Evolutionary conservation across 1,139 yeast species (phyloP), one percentile per base, ranked within the genome.

Genomic region (Hemisphaericaspora xylanilytica): DNA sequence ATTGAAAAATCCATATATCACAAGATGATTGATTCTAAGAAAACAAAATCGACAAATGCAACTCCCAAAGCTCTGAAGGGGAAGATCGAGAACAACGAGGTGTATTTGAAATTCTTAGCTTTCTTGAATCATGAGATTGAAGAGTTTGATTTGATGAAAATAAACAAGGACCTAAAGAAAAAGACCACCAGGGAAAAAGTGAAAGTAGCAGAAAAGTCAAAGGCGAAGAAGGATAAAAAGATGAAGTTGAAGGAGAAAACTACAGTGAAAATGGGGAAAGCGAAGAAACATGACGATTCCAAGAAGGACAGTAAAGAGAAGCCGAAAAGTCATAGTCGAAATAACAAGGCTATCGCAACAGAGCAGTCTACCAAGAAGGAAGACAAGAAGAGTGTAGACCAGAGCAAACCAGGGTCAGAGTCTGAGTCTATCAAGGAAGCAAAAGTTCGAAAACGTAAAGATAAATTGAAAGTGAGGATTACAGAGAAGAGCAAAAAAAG

Each of bases 1-100:
- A 44, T 62, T 10, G 61, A 55, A 33, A 53, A 48, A 35, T 51
- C 63, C 1, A 35, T 60, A 7, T 59, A 48, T 37, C 51, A 54
- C 31, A 51, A 53, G 32, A 58, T 61, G 60, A 29, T 37, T 17
- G 50, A 43, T 33, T n/a, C 35, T 11, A 33, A 22, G n/a, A 28
- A 21, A 25, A 18, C 10, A 11, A 25, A 13, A 7, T n/a, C 16
- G 11, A 33, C 36, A 11, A 33, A 33, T 26, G 26, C 36, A 12
- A 43, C 27, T n/a, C 22, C 34, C 13, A 31, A 46, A 28, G 39
- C 40, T 3, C 51, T 39, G 17, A 45, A 51, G 22, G 51, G 46
- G 29, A 37, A 39, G 18, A 45, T 43, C 26, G 43, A 50, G 17
- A 41, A 46, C 22, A 50, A 48, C 15, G 47, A 47, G 16, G 37